Evolutionary conservation across 2,329 filamentous ascomycete genomes (phyloP), one percentile per base, ranked within the genome.

Genomic region (Alternaria triticina): DNA sequence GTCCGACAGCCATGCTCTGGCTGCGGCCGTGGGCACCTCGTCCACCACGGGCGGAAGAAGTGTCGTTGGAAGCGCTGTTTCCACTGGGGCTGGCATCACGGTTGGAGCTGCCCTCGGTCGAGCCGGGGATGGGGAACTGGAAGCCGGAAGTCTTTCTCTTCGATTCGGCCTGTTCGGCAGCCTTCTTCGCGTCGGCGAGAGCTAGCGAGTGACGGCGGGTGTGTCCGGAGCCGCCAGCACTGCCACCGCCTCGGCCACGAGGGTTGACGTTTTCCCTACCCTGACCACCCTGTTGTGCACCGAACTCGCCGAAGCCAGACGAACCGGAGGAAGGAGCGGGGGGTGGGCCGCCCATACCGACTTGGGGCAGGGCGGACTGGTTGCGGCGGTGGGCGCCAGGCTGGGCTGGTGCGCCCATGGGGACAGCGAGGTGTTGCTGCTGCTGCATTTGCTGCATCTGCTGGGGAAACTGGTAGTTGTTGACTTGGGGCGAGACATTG

Each of bases 131-230:
- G 15, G 96, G 95, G 79, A 99, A 99, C 79, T 97, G 94, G 82
- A 98, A 99, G 61, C 90, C 94, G 67, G 92, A 94, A 65, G 94
- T 94, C 59, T 95, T 97, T 80, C 94, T 88, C 84, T 97, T 97
- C 85, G 97, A 95, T 83, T 99, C 96, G 52, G 96, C 96, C 68
- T 97, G 83, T 80, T 99, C 96, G 61, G 96, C 96, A 51, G 96
- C 96, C 84, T 97, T 98, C 83, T 97, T 98, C 54, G 96, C 96
- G 81, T 99, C 96, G 40, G 94, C 93, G 68, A 99, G 85, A 67
- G 94, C 96, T 68, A 99, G 86, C 20, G 96, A 99, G 83, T 99
- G 96, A 81, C 96, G 91, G 77, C 96, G 90, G 81, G 96, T 91
- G 79, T 99, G 96, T 65, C 95, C 95, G 74, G 76, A 74, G 64